These are phyloP conservation scores for Rhizodiscina lignyota DNA, from an alignment of 495 filamentous ascomycete species.

Conservation along the genomic window DNA sequence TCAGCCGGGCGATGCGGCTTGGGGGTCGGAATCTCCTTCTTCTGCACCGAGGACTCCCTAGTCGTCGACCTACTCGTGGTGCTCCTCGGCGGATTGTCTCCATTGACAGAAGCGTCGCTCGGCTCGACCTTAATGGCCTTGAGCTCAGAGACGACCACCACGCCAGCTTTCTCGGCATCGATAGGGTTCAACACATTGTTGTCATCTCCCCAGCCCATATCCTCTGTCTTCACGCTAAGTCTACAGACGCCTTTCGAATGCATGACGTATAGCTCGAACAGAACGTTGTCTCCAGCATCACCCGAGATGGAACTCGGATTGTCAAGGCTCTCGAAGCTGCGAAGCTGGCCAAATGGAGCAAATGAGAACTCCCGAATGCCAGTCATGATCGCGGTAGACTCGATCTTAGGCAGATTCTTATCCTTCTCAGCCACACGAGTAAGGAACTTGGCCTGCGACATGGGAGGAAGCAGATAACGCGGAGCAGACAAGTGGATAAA, in stretches of 20 bases:
- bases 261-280: conserved; percentile 95
- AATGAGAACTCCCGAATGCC: conserved; percentile 90
- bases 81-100: conserved; percentile 22
- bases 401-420: conserved; percentile 55
- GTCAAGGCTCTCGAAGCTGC: conserved; percentile 76
- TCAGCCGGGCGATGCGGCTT: conserved; percentile 4
- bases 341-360: conserved; percentile 67
- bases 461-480: conserved; percentile 58
- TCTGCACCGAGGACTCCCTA: conserved; percentile 9
- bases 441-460: conserved; percentile 80
- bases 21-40: conserved; percentile 28
- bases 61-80: conserved; percentile 4
- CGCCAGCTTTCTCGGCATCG: conserved; percentile 53
- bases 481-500: conserved; percentile 90
- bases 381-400: conserved; percentile 91
- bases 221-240: conserved; percentile 64
- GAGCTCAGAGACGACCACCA: conserved; percentile 35
- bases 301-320: conserved; percentile 34
- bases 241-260: conserved; percentile 90
- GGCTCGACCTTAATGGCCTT: conserved; percentile 14
- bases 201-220: conserved; percentile 77
- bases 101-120: conserved; percentile 33
- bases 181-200: conserved; percentile 64
- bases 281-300: conserved; percentile 38
- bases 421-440: conserved; percentile 59